Conservation (phyloP, 1,284 basidiomycete genomes). For the Bondarzewia mesenterica region DNA sequence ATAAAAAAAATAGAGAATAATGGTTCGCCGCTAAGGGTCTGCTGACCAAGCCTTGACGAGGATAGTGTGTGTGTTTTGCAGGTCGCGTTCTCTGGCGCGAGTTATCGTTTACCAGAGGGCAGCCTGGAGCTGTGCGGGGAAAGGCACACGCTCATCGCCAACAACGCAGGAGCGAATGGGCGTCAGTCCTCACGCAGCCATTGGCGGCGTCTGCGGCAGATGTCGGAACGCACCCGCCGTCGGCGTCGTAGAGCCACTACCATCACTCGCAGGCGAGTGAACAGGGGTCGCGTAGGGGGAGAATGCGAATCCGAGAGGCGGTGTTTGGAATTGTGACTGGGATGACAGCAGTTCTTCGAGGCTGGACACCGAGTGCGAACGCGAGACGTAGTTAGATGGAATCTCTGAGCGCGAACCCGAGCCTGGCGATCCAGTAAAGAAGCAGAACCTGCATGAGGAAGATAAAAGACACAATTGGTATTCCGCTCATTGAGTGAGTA, state of each 20-base stretch:
- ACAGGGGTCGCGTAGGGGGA: slow-evolving; percentile 2
- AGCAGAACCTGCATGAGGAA: slow-evolving; percentile 56
- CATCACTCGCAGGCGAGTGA: not conserved
- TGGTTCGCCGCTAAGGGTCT: no score
- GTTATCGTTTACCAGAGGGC: no score
- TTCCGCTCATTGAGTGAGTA: not conserved
- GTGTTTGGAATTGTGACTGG: slow-evolving; percentile 5
- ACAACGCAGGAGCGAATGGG: no score
- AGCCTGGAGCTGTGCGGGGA: no score
- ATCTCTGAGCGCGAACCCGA: slow-evolving; percentile 18
- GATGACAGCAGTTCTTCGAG: slow-evolving; percentile 38
- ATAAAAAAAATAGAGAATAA: no score
- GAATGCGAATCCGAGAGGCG: not conserved
- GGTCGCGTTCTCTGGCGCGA: no score
- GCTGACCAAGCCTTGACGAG: no score
- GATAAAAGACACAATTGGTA: not conserved
- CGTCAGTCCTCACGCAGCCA: not conserved
- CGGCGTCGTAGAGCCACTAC: no score
- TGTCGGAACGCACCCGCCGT: not conserved
- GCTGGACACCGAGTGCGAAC: slow-evolving; percentile 48
- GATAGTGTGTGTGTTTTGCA: no score
- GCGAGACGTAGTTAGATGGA: slow-evolving; percentile 29
- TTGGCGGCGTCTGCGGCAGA: not conserved
- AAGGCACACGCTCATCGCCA: no score
- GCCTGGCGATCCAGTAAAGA: slow-evolving; percentile 48